Evolutionary conservation across 345 rosid species (phyloP), one percentile per base, ranked within the genome.

Genomic region (Draba incana): DNA sequence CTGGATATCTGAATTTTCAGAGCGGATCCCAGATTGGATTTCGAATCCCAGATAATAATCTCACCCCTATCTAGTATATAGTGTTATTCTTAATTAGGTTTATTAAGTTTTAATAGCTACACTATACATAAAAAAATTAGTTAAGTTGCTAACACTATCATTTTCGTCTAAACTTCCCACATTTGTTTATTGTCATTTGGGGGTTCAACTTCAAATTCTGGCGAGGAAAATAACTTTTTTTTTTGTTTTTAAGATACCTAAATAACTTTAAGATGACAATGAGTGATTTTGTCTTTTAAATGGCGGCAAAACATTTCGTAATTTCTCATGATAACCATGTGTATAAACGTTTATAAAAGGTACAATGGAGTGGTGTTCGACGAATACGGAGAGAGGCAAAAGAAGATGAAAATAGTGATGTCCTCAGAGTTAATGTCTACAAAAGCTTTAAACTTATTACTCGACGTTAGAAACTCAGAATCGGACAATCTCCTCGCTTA

Each of bases 401-500:
- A 49, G 70, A 78, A 78, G 56, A 74, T 71, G 84, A 66, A 74
- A 42, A 78, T 24, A 23, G 70, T 78, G 45, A 10, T 78, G 33
- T 33, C 55, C 12, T 57, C 66, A 1, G 74, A 77, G 44, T 43
- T 79, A 0, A 2, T 71, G 4, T 59, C 50, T 15, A 54, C 69
- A 2, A 23, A 51, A n/a, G 65, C 49, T 23, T 72, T 57, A 11
- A 16, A n/a, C 4, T 71, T 59, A 70, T 64, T 77, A n/a, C 77
- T 62, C 3, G n/a, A 57, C 1, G 81, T 71, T 12, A 69, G 86
- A 66, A 60, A 55, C 49, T 60, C 67, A 35, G 85, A 82, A 71
- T 79, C 81, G 1, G 72, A 77, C 57, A 79, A 74, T 42, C 82
- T 80, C 10, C 56, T 78, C 8, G 55, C 52, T 23, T 75, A 75